Evolutionary conservation across 2,329 filamentous ascomycete species (phyloP), one percentile per base, ranked within the genome.

Genomic region (Monosporascus sp.): DNA sequence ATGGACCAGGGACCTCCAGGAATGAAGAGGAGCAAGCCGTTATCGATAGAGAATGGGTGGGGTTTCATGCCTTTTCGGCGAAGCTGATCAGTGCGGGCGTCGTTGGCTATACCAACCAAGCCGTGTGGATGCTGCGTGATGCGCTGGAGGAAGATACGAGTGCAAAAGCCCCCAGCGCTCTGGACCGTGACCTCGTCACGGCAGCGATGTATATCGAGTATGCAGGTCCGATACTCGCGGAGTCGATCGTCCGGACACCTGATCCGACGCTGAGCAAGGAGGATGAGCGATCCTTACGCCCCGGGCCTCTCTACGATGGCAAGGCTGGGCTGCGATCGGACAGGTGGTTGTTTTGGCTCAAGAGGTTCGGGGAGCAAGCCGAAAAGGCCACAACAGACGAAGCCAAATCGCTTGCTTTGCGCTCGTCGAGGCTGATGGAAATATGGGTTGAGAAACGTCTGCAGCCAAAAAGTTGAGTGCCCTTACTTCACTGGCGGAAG

Each of bases 141-240:
- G 64, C 61, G 20, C 55, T 68, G 5, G 66, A 68, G 49, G 52
- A 64, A 45, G 52, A 63, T 8, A 22, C 47, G 11, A 50, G 22
- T 8, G 27, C 51, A 2, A 24, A 53, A 1, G 35, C 37, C 6
- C 51, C 43, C 9, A 44, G 41, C 17, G 50, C 37, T 8, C 19
- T 61, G 7, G 60, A 67, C 14, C 56, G 54, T 7, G 56, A 54
- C 7, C 50, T 68, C 16, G 53, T 54, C 40, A 54, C 52, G 1
- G 66, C 65, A 5, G 62, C 65, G 3, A 52, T 63, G 55, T 63
- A 65, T 52, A 59, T 67, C 51, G 65, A 66, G 47, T 63, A 64
- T 47, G 58, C 60, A 1, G 65, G 66, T 17, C 59, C 61, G 3
- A 52, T 63, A 9, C 48, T 67, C 5, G 53, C 59, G 11, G 56